These are phyloP conservation scores for Zalaria sp. DNA, from an alignment of 2,329 filamentous ascomycete species.

Conservation along the genomic window DNA sequence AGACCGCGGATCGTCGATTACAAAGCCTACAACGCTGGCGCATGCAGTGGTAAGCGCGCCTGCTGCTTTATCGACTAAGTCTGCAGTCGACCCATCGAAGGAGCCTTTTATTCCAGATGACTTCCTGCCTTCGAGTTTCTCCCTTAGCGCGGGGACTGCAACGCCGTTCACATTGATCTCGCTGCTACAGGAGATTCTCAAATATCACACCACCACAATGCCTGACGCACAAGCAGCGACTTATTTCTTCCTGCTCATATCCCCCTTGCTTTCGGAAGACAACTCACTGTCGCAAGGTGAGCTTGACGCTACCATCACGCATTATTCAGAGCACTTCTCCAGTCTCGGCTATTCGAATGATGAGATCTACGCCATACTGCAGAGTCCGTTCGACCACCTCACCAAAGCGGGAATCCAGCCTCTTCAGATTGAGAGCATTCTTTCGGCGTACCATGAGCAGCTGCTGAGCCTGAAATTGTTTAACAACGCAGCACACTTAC, in stretches of 20 bases:
- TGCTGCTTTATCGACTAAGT: not conserved
- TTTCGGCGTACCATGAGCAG: constrained; percentile 43
- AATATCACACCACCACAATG: constrained; percentile 25
- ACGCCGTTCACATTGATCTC: constrained; percentile 26
- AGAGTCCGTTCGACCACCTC: constrained; percentile 23
- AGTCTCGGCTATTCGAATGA: constrained; percentile 21
- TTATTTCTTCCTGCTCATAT: constrained; percentile 30
- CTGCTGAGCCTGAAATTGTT: constrained; percentile 32
- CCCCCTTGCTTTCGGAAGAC: constrained; percentile 29
- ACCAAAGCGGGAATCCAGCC: constrained; percentile 31
- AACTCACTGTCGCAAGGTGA: constrained; percentile 17
- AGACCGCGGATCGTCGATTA: constrained; percentile 2
- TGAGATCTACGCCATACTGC: constrained; percentile 26
- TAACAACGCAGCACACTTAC: constrained; percentile 41
- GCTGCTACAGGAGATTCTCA: constrained; percentile 26
- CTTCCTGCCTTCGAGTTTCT: constrained; percentile 17
- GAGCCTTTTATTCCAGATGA: constrained; percentile 20
- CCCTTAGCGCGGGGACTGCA: constrained; percentile 18
- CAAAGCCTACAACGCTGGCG: not conserved
- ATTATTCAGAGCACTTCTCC: constrained; percentile 25
- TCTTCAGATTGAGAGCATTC: constrained; percentile 40
- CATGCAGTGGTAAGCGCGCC: constrained; percentile 13
- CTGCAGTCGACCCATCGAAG: constrained; percentile 3
- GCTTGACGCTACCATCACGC: constrained; percentile 19
- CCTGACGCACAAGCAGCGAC: constrained; percentile 34